Base-by-base conservation (phyloP, 805 yeast genomes). In the Naumovozyma dairenensis region DNA sequence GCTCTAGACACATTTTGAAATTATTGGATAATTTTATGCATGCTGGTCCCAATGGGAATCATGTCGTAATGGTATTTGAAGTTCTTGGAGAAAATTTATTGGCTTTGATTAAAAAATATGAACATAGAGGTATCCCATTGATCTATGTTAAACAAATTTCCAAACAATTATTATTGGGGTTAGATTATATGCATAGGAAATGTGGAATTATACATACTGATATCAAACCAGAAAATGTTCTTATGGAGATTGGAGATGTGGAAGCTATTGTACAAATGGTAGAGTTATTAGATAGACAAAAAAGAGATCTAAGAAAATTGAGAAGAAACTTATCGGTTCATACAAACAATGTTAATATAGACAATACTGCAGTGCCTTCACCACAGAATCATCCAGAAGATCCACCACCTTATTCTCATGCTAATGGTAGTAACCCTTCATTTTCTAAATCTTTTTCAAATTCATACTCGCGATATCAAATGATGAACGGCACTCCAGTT, bases 1-100 rank as follows among this genome's bases (percentile, higher is more conserved):
- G 96, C 3, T 83, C 84, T 45, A 71, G 71, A 25, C 84, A 81
- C 57, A 80, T 89, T 16, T 81, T 92, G 30, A 77, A 76, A 33
- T 63, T 92, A 26, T 59, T 85, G 37, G 97, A 92, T 57, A 74
- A 81, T 38, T 92, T 92, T 55, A 73, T 76, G 36, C 95, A 89
- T 52, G 60, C 65, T 27, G 98, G 98, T 1, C 86, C 84, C 4
- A 85, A 92, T 57, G 99, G 99, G 1, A 68, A 72, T 2, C 99
- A 92, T 59, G 79, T 86, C 8, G 89, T 92, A 38, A 92, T 92
- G 97, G 96, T 89, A 1, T 92, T 92, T 57, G 98, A 92, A 60
- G 95, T 92, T 0, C 65, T 92, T 41, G 99, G 99, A 15, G 99
- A 92, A 57, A 89, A 86, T 53, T 58, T 92, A 45, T 63, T 92